Base-by-base conservation (phyloP, 2,329 filamentous ascomycete species). In the Colletotrichum neosansevieriae region DNA sequence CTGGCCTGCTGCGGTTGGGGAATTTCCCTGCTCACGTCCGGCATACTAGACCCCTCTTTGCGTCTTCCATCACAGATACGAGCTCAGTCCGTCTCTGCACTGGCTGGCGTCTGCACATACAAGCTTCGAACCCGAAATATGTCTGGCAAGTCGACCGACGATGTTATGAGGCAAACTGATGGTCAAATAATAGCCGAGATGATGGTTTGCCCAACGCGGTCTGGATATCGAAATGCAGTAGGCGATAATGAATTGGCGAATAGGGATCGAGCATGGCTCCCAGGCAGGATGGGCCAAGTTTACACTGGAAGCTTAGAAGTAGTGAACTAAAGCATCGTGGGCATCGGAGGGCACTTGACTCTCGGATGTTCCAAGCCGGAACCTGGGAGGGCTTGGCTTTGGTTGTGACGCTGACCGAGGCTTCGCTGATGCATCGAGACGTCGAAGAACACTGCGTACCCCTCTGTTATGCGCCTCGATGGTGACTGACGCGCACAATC, bases 251-350 rank as follows among this genome's bases (percentile, higher is more conserved):
- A 21, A 44, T 21, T 45, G 13, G 29, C 56, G 56, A 58, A 58
- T 49, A 15, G n/a, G 34, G 49, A 53, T n/a, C 24, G 34, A 12
- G 49, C 24, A 53, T 17, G 9, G 49, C 49, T 24, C 15, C 24
- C 29, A 49, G 29, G 29, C 51, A 24, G 34, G 32, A 21, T 60
- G 32, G 62, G 36, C 56, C 54, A 51, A 24, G 47, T 59, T 57
- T 38, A 51, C 53, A 64, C 49, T 49, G 45, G 44, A 64, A 64
- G 51, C 53, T 64, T 64, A 51, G 45, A 64, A 50, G 36, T 44
- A 36, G 44, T 45, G 10, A 15, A 9, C 4, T 4, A 38, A 15
- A 38, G 11, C 36, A 15, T 38, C 36, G 24, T 44, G 12, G 60
- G 10, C 24, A 36, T 49, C 15, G 53, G 59, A 64, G 32, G 45